phyloP scores from a whole-genome alignment of 768 basidiomycete species.

The Agaricus sinodeliciosus region DNA sequence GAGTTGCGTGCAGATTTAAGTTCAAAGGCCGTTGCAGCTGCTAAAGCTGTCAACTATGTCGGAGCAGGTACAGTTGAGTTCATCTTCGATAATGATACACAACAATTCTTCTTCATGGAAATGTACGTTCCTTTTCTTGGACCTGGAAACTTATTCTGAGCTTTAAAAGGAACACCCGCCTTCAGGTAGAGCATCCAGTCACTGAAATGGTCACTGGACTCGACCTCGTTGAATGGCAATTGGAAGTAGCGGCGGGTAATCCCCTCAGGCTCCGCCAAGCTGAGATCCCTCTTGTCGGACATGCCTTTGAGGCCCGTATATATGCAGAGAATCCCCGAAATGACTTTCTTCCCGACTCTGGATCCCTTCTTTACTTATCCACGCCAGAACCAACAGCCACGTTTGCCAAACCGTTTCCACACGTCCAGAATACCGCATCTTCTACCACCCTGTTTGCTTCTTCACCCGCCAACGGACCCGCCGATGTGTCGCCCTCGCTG shows the following conservation, averaged over 20 bases:
- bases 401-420: slow-evolving; percentile 47
- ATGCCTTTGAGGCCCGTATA: slow-evolving; percentile 92
- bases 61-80: slow-evolving; percentile 96
- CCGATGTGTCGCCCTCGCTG: slow-evolving; percentile 43
- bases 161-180: slow-evolving; percentile 62
- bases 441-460: slow-evolving; percentile 21
- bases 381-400: slow-evolving; percentile 68
- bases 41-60: slow-evolving; percentile 84
- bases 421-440: slow-evolving; percentile 16
- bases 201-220: slow-evolving; percentile 94
- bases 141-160: background rate
- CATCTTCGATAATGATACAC: slow-evolving; percentile 89
- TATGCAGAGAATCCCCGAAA: slow-evolving; percentile 95
- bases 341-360: slow-evolving; percentile 90
- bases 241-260: slow-evolving; percentile 89
- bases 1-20: slow-evolving; percentile 79
- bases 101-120: slow-evolving; percentile 92
- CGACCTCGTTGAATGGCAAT: slow-evolving; percentile 94
- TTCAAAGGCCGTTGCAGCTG: slow-evolving; percentile 87
- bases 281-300: slow-evolving; percentile 80
- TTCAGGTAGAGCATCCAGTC: slow-evolving; percentile 89
- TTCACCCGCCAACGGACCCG: slow-evolving; percentile 13
- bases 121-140: slow-evolving; percentile 40
- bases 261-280: slow-evolving; percentile 72
- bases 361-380: slow-evolving; percentile 71